Evolutionary conservation across 78 protist species (phyloP).

Genomic region (Dictyostelium purpureum): DNA sequence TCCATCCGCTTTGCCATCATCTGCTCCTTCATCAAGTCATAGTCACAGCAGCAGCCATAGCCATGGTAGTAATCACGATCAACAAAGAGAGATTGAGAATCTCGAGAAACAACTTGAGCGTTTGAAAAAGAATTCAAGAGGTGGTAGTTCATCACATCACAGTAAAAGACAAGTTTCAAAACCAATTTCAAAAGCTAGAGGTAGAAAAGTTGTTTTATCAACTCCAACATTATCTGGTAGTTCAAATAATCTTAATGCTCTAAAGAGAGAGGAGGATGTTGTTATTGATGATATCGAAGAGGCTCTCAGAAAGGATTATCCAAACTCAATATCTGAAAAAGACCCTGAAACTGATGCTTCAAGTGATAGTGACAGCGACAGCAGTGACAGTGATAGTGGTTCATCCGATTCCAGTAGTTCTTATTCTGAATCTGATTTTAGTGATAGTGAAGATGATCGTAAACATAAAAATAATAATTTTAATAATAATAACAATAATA

Average conservation of each 20-base stretch:
- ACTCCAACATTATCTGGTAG: neutral
- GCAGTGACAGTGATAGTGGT: slow-evolving; percentile 43
- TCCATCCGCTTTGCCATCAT: neutral
- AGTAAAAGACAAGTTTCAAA: slow-evolving; percentile 33
- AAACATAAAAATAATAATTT: slow-evolving; percentile 16
- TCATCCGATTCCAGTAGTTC: slow-evolving; percentile 51
- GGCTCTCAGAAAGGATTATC: neutral
- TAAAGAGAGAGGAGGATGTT: slow-evolving; percentile 2
- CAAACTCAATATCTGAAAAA: neutral
- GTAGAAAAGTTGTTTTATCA: slow-evolving; percentile 23
- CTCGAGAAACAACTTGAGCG: slow-evolving; percentile 16
- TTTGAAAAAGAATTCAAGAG: neutral
- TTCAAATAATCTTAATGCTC: neutral
- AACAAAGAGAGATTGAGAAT: neutral
- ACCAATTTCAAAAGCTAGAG: slow-evolving; percentile 71
- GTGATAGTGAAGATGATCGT: slow-evolving; percentile 57
- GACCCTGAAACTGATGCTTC: slow-evolving; percentile 18
- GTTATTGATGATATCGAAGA: slow-evolving; percentile 8
- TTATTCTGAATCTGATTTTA: slow-evolving; percentile 68
- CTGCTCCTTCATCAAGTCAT: neutral
- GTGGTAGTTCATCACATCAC: neutral
- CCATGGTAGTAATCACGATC: neutral
- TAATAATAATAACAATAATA: neutral
- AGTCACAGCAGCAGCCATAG: neutral
- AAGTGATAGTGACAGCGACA: slow-evolving; percentile 20